Conservation (phyloP, 129 eudicot species). For the carrot (Daucus carota) region DH1_v3.0 NC_030381.2:42435001-42435500, state of each 20-base stretch:
- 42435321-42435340: not conserved
- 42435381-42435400: too few relatives aligned
- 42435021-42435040: too few relatives aligned
- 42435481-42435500: too few relatives aligned
- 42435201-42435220: conserved; percentile 37
- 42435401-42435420: too few relatives aligned
- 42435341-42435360: not conserved
- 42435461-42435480: too few relatives aligned
- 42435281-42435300: not conserved
- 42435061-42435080: too few relatives aligned
- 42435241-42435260: conserved; percentile 49
- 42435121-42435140: conserved; percentile 51
- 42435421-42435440: too few relatives aligned
- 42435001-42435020: too few relatives aligned
- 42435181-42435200: conserved; percentile 53
- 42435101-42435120: conserved; percentile 84
- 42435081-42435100: conserved; percentile 46
- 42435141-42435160: too few relatives aligned
- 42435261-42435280: too few relatives aligned
- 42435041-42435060: too few relatives aligned
- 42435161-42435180: conserved; percentile 66
- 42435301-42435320: not conserved
- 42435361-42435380: not conserved
- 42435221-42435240: conserved; percentile 64
- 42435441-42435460: too few relatives aligned